Evolutionary conservation across 805 yeast species (phyloP), one percentile per base, ranked within the genome.

Genomic region (Starmerella gropengiesseri): DNA sequence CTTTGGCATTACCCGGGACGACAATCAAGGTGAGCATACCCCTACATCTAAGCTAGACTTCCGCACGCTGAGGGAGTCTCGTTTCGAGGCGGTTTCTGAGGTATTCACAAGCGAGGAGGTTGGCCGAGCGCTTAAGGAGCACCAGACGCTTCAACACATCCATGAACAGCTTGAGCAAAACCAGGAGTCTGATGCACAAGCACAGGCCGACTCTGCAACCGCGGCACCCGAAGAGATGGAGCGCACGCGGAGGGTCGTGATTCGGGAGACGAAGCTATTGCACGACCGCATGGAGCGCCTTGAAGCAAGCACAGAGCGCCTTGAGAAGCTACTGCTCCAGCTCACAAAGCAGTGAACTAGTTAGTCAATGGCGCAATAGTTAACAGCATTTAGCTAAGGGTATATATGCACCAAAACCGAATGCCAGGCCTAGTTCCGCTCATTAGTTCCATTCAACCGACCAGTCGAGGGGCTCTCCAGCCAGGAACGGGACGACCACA

Each of bases 401-500:
- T 11, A 11, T n/a, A 11, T 28, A 11, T 28, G 7, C 11, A 23
- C 11, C 11, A 23, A 23, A 23, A 23, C 7, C 7, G 11, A 8
- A 7, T 11, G 26, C 11, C 26, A 7, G 17, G 17, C 7, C 17
- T 32, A 19, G 32, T 8, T 9, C 19, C 20, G 22, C 5, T 33
- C 18, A 29, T 19, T 39, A 48, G 12, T 14, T 60, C 96, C 96
- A 87, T 61, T 79, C 81, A 5, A 75, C 71, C 8, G 74, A 61
- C 85, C 93, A 89, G 25, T 67, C 56, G 38, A 89, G 68, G 43
- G 67, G 70, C 41, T 80, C 76, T 14, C 94, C 95, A 7, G 95
- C 86, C 53, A 69, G 71, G 70, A 89, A 89, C 7, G 96, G 97
- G 14, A 85, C 89, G 26, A 81, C 78, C 12, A 67, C 71, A 22